Percentiles rank a stretch among this genome's conserved stretches.
Conservation (phyloP, 2,329 filamentous ascomycete species). For the Aureobasidium vineae region DNA sequence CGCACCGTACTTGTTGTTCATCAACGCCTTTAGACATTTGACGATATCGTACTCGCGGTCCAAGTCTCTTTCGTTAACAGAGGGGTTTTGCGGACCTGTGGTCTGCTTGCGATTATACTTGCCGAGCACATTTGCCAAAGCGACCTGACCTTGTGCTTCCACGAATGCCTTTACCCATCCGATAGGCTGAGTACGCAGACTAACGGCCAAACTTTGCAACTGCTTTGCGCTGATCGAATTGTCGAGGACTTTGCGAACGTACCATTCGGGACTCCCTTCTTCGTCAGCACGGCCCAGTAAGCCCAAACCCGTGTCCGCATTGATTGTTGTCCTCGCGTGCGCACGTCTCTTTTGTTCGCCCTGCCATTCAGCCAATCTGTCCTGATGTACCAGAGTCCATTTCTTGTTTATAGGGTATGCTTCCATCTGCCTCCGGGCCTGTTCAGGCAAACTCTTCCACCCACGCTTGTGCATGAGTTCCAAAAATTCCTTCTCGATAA, state of each 20-base stretch:
- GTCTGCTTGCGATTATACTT: conserved; percentile 90
- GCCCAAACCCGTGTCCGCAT: conserved; percentile 65
- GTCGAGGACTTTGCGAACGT: conserved; percentile 94
- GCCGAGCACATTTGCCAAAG: conserved; percentile 85
- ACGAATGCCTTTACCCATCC: conserved; percentile 96
- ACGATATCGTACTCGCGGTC: conserved; percentile 96
- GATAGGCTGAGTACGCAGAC: conserved; percentile 91
- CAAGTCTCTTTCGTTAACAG: conserved; percentile 71
- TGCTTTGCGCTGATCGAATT: conserved; percentile 90
- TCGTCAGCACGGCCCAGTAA: conserved; percentile 81
- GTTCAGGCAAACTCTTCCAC: conserved; percentile 95
- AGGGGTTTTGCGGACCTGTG: conserved; percentile 63
- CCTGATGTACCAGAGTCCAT: conserved; percentile 95
- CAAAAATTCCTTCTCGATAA: conserved; percentile 89
- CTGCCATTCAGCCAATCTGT: conserved; percentile 89
- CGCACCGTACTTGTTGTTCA: conserved; percentile 99
- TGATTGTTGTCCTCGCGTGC: conserved; percentile 65
- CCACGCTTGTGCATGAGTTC: conserved; percentile 96
- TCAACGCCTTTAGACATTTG: conserved; percentile 93
- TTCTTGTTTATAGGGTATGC: conserved; percentile 93
- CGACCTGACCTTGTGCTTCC: conserved; percentile 95
- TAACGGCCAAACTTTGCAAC: conserved; percentile 89
- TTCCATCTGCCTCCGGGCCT: conserved; percentile 92
- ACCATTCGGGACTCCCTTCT: conserved; percentile 97
- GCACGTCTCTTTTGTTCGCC: conserved; percentile 86